phyloP scores from a whole-genome alignment of 768 basidiomycete species.

The Cantharellus cinnabarinus region DNA sequence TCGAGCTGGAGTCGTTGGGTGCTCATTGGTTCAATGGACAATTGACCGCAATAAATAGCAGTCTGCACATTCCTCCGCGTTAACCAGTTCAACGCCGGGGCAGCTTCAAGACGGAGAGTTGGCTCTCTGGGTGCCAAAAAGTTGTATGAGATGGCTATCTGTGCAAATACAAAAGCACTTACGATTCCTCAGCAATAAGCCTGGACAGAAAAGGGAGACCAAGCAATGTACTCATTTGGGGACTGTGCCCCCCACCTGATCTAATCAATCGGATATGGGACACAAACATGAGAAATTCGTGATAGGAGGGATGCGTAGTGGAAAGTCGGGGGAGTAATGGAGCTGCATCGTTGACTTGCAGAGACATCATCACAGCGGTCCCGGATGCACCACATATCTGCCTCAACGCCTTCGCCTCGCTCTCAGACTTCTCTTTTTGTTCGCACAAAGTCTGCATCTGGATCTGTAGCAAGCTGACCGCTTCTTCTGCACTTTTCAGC shows the following conservation, averaged over 20 bases:
- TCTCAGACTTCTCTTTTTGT: conserved; percentile 44
- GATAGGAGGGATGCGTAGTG: conserved; percentile 52
- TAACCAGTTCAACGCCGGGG: conserved; percentile 88
- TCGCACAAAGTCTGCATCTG: conserved; percentile 60
- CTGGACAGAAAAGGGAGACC: conserved; percentile 61
- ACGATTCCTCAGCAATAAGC: conserved; percentile 69
- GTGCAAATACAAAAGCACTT: conserved; percentile 19
- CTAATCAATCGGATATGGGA: conserved; percentile 55
- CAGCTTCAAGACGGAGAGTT: conserved; percentile 78
- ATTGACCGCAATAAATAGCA: conserved; percentile 73
- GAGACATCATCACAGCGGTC: conserved; percentile 8
- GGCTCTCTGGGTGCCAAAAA: conserved; percentile 42
- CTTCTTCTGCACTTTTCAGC: conserved; percentile 67
- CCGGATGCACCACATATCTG: conserved; percentile 46
- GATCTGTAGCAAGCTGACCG: conserved; percentile 61
- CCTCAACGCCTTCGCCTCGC: conserved; percentile 32
- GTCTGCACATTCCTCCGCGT: conserved; percentile 61
- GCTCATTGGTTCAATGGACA: conserved; percentile 73
- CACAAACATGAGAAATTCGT: conserved; percentile 62
- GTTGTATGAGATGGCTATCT: not conserved
- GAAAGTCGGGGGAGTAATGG: conserved; percentile 25
- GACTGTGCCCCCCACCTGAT: conserved; percentile 35
- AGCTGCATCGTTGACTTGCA: not conserved
- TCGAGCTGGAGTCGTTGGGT: conserved; percentile 39
- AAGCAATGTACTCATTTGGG: conserved; percentile 53